Conservation (phyloP, 192 early-diverging fungal genomes). For the Thamnidium elegans region DNA sequence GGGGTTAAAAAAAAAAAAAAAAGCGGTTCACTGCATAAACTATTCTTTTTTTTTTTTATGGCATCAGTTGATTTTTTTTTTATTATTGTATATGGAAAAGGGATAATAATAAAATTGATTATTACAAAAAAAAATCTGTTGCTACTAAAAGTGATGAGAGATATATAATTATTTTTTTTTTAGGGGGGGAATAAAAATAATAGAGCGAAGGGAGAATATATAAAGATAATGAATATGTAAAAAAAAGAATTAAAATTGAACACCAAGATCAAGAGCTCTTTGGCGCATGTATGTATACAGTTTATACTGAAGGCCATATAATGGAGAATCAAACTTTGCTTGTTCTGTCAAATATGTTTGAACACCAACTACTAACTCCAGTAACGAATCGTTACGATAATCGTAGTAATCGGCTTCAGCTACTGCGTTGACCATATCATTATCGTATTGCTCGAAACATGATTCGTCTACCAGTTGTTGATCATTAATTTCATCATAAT, state of each 20-base stretch:
- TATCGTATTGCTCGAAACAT: constrained; percentile 23
- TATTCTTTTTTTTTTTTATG: too few species aligned
- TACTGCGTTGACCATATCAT: constrained; percentile 13
- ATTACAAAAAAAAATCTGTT: too few species aligned
- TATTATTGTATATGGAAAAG: too few species aligned
- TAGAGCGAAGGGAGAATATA: not conserved
- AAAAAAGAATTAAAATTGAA: constrained; percentile 10
- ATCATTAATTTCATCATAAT: not conserved
- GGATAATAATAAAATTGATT: too few species aligned
- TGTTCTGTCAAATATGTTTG: constrained; percentile 32
- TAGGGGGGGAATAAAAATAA: not conserved
- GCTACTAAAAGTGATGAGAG: not conserved
- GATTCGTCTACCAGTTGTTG: not conserved
- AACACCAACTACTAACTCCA: constrained; percentile 30
- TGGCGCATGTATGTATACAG: constrained; percentile 36
- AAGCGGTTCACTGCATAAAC: too few species aligned
- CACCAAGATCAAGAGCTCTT: constrained; percentile 29
- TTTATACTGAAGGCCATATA: constrained; percentile 35
- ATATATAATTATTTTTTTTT: constrained; percentile 4
- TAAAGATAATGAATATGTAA: constrained; percentile 12
- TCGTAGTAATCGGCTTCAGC: constrained; percentile 18
- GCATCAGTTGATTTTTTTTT: too few species aligned
- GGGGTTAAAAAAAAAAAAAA: too few species aligned
- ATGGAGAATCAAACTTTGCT: constrained; percentile 24
- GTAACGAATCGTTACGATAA: constrained; percentile 24